Conservation (phyloP, 2,329 filamentous ascomycete genomes). For the Furcasterigmium sp. region DNA sequence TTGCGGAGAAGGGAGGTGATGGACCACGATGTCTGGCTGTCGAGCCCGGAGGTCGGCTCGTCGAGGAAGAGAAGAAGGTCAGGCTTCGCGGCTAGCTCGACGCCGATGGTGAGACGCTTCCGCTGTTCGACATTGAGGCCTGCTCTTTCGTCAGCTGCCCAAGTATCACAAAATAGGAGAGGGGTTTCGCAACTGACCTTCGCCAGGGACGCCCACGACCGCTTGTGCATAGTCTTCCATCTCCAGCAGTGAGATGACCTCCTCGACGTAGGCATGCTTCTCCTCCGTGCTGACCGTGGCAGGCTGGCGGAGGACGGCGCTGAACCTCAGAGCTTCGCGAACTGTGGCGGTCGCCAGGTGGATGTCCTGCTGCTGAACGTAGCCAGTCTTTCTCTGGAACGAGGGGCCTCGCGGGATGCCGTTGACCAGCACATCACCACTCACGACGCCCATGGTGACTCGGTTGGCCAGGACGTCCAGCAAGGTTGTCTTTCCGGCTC, state of each 20-base stretch:
- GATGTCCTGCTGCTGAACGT: conserved; percentile 60
- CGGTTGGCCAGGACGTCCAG: conserved; percentile 57
- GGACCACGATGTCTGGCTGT: conserved; percentile 71
- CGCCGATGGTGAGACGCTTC: conserved; percentile 66
- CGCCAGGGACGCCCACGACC: conserved; percentile 62
- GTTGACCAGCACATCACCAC: conserved; percentile 64
- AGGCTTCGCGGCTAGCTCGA: conserved; percentile 70
- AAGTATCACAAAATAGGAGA: too few relatives aligned
- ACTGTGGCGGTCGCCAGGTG: conserved; percentile 28
- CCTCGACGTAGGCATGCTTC: conserved; percentile 19
- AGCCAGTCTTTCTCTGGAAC: conserved; percentile 65
- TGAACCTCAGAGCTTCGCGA: conserved; percentile 61
- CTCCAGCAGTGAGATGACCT: conserved; percentile 21
- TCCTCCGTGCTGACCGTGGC: conserved; percentile 37
- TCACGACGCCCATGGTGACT: conserved; percentile 63
- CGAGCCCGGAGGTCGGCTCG: conserved; percentile 71
- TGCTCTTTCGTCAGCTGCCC: conserved; percentile 2
- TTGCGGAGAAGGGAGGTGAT: conserved; percentile 68
- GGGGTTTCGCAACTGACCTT: conserved; percentile 29
- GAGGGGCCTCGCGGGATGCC: conserved; percentile 57
- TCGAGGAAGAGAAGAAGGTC: conserved; percentile 70
- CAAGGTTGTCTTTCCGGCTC: conserved; percentile 45
- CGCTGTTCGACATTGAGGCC: conserved; percentile 37
- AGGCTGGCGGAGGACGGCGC: conserved; percentile 62
- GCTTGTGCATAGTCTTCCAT: conserved; percentile 64